Conservation (phyloP, 306 rosid genomes). For the Dryas alaskensis region DNA sequence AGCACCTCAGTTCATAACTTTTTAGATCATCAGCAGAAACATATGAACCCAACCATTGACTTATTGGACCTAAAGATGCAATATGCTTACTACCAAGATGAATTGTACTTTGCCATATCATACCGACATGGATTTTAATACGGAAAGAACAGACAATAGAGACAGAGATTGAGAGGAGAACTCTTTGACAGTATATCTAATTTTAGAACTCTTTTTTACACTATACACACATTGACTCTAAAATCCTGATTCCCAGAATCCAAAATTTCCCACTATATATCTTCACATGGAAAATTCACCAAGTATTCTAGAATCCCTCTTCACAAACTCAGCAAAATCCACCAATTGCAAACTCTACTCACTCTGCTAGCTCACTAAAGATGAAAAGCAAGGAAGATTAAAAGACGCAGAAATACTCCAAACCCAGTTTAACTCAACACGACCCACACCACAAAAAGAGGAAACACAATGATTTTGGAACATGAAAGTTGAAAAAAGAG, state of each 20-base stretch:
- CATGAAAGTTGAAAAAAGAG: constrained; percentile 40
- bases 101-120: neutral
- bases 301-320: constrained; percentile 17
- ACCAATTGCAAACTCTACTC: constrained; percentile 6
- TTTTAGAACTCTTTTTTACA: neutral
- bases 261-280: constrained; percentile 3
- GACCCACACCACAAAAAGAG: constrained; percentile 31
- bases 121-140: neutral
- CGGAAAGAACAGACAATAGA: neutral
- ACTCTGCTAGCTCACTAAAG: constrained; percentile 29
- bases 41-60: constrained; percentile 2
- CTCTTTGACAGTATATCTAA: neutral
- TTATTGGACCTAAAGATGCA: constrained; percentile 3
- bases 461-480: constrained; percentile 32
- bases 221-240: neutral
- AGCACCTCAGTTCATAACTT: neutral
- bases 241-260: constrained; percentile 19
- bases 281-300: constrained; percentile 6
- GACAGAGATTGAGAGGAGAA: no score
- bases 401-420: constrained; percentile 15
- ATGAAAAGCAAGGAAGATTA: constrained; percentile 13
- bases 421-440: constrained; percentile 37
- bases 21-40: neutral
- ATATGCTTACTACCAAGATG: neutral
- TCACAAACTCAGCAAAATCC: constrained; percentile 16